Conservation (phyloP, 2,329 filamentous ascomycete species). For the Arthrobotrys sphaeroides region DNA sequence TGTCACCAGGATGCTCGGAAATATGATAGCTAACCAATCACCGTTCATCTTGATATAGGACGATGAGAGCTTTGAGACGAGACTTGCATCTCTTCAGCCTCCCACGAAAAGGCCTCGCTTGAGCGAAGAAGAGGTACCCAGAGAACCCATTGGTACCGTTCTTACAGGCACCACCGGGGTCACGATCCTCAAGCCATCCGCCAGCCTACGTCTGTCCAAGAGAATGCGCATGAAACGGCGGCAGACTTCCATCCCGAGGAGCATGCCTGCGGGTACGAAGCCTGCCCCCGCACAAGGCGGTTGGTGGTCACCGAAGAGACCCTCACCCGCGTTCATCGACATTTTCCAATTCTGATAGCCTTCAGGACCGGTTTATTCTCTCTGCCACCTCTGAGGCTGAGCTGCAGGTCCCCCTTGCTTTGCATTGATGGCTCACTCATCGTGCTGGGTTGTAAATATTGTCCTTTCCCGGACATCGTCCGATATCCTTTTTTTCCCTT, state of each 20-base stretch:
- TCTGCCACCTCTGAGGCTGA: conserved; percentile 23
- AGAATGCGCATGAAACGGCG: conserved; percentile 52
- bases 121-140: conserved; percentile 21
- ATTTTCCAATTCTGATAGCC: conserved; percentile 49
- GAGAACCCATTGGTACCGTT: conserved; percentile 2
- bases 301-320: conserved; percentile 49
- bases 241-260: conserved; percentile 49
- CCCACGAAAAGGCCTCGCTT: conserved; percentile 49
- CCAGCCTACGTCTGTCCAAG: conserved; percentile 49
- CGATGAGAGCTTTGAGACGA: conserved; percentile 54
- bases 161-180: conserved; percentile 16
- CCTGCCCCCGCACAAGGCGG: not conserved
- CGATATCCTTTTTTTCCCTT: conserved; percentile 25
- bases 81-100: conserved; percentile 52
- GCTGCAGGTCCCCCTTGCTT: conserved; percentile 45
- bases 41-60: conserved; percentile 21
- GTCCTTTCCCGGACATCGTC: conserved; percentile 28
- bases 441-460: conserved; percentile 46
- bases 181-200: conserved; percentile 49
- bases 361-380: conserved; percentile 4
- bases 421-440: conserved; percentile 41
- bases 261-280: conserved; percentile 30
- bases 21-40: conserved; percentile 49
- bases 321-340: conserved; percentile 51
- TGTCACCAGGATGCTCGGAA: conserved; percentile 44